A percentile compares a stretch with the other conserved stretches of the same genome.
phyloP scores from a whole-genome alignment of 208 protist species.

The Leishmania turanica region DNA sequence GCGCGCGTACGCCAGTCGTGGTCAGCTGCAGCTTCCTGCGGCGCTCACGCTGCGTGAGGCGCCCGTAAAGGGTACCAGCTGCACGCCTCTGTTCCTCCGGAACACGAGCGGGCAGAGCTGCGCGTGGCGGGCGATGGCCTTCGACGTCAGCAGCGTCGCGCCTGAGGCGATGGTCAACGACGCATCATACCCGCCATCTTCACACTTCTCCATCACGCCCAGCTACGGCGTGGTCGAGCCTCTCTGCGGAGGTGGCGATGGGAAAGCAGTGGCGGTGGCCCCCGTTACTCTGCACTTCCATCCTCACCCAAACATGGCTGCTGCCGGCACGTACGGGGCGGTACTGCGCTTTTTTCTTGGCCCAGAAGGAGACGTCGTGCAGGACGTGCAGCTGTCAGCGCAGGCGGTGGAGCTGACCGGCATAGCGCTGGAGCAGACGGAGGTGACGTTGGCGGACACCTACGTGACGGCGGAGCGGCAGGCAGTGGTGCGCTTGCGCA shows the following conservation, averaged over 20 bases:
- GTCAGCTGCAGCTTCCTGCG: conserved; percentile 81
- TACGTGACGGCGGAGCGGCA: conserved; percentile 93
- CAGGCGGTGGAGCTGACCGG: conserved; percentile 64
- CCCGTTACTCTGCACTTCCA: conserved; percentile 35
- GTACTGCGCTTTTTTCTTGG: conserved; percentile 83
- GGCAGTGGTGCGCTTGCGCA: conserved; percentile 81
- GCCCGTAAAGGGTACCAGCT: conserved; percentile 72
- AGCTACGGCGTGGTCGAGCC: conserved; percentile 65
- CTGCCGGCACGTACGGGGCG: conserved; percentile 20
- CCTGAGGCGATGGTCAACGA: neutral
- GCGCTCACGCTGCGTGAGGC: conserved; percentile 59
- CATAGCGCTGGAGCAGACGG: conserved; percentile 60
- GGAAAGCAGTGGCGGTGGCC: conserved; percentile 35
- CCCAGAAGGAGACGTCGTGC: conserved; percentile 76
- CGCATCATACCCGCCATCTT: conserved; percentile 54
- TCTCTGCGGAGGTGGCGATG: conserved; percentile 37
- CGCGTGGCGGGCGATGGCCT: conserved; percentile 59
- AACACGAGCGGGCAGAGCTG: conserved; percentile 74
- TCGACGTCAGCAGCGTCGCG: conserved; percentile 16
- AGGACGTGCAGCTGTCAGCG: conserved; percentile 72
- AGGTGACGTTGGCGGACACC: conserved; percentile 79
- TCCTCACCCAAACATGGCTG: conserved; percentile 13
- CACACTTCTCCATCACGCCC: conserved; percentile 63
- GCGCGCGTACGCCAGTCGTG: conserved; percentile 80
- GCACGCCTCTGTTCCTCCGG: conserved; percentile 88